These are phyloP conservation scores for Candida silvicultrix DNA, from an alignment of 805 yeast genomes.

Conservation along the genomic window DNA sequence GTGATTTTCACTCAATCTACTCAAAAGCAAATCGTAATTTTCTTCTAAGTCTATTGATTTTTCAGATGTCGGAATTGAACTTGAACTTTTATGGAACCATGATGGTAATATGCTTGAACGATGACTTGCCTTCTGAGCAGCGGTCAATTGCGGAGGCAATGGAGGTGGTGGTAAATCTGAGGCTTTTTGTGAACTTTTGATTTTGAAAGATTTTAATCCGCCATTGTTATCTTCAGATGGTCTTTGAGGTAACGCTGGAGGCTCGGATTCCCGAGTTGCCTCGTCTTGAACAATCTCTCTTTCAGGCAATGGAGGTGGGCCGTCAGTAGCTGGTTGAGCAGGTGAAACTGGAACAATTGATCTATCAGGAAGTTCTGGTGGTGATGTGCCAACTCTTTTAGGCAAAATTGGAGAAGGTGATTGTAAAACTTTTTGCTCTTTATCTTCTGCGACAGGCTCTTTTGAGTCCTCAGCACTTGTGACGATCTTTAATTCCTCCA, in stretches of 20 bases:
- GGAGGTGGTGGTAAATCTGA: constrained; percentile 23
- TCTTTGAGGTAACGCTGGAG: constrained; percentile 32
- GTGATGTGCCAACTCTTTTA: background rate
- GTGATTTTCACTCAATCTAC: constrained; percentile 51
- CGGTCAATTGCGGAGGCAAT: constrained; percentile 19
- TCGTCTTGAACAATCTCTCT: background rate
- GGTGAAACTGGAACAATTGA: background rate
- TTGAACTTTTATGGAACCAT: constrained; percentile 16
- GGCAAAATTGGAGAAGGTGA: background rate
- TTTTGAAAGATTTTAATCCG: background rate
- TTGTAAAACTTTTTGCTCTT: background rate
- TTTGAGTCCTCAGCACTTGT: background rate
- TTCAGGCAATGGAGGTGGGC: constrained; percentile 6
- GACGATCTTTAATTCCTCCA: constrained; percentile 1
- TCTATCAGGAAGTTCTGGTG: constrained; percentile 2
- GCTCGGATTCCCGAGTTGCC: constrained; percentile 4
- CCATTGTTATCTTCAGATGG: constrained; percentile 6
- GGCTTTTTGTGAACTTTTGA: constrained; percentile 17
- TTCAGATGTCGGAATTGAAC: constrained; percentile 9
- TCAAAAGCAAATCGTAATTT: constrained; percentile 53
- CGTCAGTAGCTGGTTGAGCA: background rate
- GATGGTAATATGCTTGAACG: constrained; percentile 16
- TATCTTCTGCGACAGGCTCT: background rate
- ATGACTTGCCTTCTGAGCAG: constrained; percentile 18
- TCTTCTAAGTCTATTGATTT: constrained; percentile 25